Base-by-base conservation (phyloP, 2,329 filamentous ascomycete species). In the Pezicula carpinea region DNA sequence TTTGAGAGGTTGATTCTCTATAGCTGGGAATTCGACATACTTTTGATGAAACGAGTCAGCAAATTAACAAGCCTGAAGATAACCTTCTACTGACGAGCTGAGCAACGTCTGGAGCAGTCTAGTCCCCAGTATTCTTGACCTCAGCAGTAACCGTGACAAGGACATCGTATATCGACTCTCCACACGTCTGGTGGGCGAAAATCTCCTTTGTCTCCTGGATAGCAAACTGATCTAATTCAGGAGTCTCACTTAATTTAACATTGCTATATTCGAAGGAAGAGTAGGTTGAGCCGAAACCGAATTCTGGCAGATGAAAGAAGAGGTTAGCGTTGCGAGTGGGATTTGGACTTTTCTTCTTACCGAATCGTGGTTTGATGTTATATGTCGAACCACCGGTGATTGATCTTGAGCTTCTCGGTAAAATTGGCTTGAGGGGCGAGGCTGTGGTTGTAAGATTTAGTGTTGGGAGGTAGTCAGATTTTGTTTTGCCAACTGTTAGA, bases 311-410 rank as follows among this genome's bases (percentile, higher is more conserved):
- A 26, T 3, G 11, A 8, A 5, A 8, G 23, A 26, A 26, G 23
- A 26, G 23, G 11, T 26, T 26, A 26, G 23, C 23, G 11, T 26
- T 26, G 2, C 6, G 7, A 6, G 23, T 8, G 23, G 23, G 11
- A 26, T 8, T 26, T 26, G 7, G 6, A 26, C 11, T 26, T 8
- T 26, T 6, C 6, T 10, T 8, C 23, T 8, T 26, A 26, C 23
- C 59, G 22, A 57, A 66, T 3, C 55, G 57, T 0, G 64, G 64
- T 1, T 53, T 54, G 36, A 67, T 64, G 3, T 53, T 56, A 0
- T 57, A 36, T 35, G 53, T 76, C 70, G 49, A 76, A 77, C 43
- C 71, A 64, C 17, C 69, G 67, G 57, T 77, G 77, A 52, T 77
- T 74, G 45, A 75, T 75, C n/a, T 71, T 57, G 1, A 72, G 59